Evolutionary conservation across 495 filamentous ascomycete genomes (phyloP).

Genomic region (Thozetella sp.): DNA sequence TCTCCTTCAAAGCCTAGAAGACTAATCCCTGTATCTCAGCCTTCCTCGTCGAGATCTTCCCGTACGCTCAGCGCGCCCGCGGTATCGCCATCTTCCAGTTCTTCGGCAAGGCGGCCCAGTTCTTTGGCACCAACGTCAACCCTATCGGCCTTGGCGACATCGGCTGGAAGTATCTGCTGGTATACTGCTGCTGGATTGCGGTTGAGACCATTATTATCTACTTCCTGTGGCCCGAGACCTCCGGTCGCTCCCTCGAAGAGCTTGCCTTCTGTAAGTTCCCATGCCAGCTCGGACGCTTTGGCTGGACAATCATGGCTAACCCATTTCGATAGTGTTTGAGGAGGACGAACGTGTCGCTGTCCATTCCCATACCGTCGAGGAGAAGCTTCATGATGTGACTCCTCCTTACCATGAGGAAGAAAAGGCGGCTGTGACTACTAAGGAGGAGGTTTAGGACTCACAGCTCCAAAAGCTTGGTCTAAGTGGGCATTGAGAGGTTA

Average conservation of each 20-base stretch:
- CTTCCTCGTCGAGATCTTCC: conserved; percentile 67
- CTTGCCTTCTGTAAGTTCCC: conserved; percentile 59
- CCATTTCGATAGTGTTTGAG: background rate
- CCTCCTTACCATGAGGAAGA: background rate
- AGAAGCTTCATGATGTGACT: background rate
- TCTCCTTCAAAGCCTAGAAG: background rate
- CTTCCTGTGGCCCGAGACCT: conserved; percentile 67
- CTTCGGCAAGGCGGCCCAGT: conserved; percentile 50
- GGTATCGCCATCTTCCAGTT: conserved; percentile 69
- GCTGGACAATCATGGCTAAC: too few species aligned
- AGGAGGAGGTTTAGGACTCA: conserved; percentile 3
- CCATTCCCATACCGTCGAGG: background rate
- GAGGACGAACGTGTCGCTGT: background rate
- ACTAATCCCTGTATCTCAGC: conserved; percentile 31
- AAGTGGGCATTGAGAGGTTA: background rate
- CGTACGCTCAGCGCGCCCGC: conserved; percentile 60
- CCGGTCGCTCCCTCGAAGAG: conserved; percentile 63
- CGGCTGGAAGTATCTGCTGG: conserved; percentile 59
- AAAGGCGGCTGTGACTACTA: background rate
- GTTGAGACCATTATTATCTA: conserved; percentile 60
- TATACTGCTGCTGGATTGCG: conserved; percentile 57
- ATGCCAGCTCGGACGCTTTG: too few species aligned
- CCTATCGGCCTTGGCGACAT: conserved; percentile 63
- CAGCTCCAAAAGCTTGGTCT: too few species aligned
- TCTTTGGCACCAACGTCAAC: conserved; percentile 62